Conservation (phyloP, 1,139 yeast species). For the Nakaseomyces bracarensis region DNA sequence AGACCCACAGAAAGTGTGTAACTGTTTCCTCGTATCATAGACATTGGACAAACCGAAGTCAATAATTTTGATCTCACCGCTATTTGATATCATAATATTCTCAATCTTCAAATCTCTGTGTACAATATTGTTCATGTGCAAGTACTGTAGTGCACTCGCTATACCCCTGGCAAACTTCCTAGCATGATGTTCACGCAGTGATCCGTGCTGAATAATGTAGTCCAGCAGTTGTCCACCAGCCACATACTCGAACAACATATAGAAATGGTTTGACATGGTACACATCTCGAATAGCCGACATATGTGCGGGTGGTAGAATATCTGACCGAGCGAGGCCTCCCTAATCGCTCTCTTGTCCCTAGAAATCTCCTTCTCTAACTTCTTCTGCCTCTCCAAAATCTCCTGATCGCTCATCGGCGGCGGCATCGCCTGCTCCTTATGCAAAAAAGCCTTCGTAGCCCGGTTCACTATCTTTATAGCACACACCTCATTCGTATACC, state of each 20-base stretch:
- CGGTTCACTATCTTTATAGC: conserved; percentile 80
- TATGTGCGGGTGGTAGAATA: conserved; percentile 85
- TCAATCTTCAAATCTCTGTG: conserved; percentile 96
- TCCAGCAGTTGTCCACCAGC: conserved; percentile 98
- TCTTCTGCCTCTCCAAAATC: conserved; percentile 56
- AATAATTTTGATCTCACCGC: conserved; percentile 90
- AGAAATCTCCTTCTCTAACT: conserved; percentile 77
- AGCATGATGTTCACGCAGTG: conserved; percentile 88
- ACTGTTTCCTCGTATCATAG: conserved; percentile 59
- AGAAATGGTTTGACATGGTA: conserved; percentile 93
- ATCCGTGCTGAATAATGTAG: conserved; percentile 94
- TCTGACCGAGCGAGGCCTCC: conserved; percentile 88
- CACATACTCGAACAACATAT: conserved; percentile 93
- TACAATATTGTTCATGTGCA: conserved; percentile 89
- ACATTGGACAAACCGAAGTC: conserved; percentile 94
- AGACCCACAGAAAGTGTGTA: conserved; percentile 95
- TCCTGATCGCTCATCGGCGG: conserved; percentile 53
- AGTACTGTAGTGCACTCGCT: conserved; percentile 86
- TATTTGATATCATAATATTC: conserved; percentile 86
- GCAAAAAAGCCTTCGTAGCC: conserved; percentile 65
- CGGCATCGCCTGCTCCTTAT: conserved; percentile 68
- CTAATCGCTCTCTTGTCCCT: conserved; percentile 88
- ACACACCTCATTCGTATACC: conserved; percentile 72
- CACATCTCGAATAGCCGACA: conserved; percentile 90
- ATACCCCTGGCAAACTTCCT: conserved; percentile 94